phyloP scores from a whole-genome alignment of 139 green algal genomes.

The Picocystis salinarum region DNA sequence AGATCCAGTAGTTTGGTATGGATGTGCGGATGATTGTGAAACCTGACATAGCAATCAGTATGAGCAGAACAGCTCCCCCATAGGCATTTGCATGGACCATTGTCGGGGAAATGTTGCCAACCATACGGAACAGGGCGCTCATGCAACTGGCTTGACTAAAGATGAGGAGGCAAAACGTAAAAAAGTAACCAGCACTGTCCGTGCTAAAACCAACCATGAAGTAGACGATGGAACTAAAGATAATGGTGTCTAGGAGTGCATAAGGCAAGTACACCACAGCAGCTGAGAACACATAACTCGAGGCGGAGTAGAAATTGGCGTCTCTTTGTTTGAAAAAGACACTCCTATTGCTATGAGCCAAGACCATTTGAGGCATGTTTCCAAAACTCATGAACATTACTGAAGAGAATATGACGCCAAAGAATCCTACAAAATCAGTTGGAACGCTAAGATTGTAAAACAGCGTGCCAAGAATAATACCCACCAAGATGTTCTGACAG shows the following conservation, averaged over 20 bases:
- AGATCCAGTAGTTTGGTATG: conserved; percentile 26
- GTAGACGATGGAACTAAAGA: conserved; percentile 36
- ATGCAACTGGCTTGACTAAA: conserved; percentile 12
- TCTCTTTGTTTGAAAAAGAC: conserved; percentile 9
- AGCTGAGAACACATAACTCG: conserved; percentile 2
- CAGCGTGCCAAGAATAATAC: conserved; percentile 4
- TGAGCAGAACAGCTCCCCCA: conserved; percentile 18
- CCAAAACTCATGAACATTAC: conserved; percentile 6
- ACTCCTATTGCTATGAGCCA: conserved; percentile 1
- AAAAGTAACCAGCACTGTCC: conserved; percentile 16
- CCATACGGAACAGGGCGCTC: conserved; percentile 28
- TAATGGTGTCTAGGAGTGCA: conserved; percentile 11
- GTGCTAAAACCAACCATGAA: conserved; percentile 27
- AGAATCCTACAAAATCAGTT: conserved; percentile 1
- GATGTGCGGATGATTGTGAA: conserved; percentile 39
- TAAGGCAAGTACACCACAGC: conserved; percentile 1
- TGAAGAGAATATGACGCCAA: conserved; percentile 5
- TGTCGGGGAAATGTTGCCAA: conserved; percentile 18
- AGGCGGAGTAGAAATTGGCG: background rate
- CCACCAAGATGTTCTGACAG: background rate
- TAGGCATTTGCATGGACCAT: conserved; percentile 16
- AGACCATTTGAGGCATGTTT: conserved; percentile 5
- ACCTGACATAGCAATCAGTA: conserved; percentile 38
- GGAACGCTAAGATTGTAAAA: conserved; percentile 5
- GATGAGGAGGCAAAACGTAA: conserved; percentile 21